Base-by-base conservation (phyloP, 345 rosid species). In the Cardamine occulta region DNA sequence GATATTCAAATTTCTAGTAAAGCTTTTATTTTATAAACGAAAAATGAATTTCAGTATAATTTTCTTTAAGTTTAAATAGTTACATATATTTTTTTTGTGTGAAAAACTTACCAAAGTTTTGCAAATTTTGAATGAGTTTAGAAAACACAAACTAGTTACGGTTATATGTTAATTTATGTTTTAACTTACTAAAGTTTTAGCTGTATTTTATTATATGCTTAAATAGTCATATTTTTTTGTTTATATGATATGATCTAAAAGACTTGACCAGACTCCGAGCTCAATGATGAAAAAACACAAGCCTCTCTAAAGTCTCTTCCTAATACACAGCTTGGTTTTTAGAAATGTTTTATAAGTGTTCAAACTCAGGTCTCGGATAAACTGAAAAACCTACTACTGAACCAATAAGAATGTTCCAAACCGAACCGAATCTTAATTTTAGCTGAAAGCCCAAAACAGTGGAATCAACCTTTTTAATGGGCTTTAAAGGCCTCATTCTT, bases 401-500 rank as follows among this genome's bases (percentile, higher is more conserved):
- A 44, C 49, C 49, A 44, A 5, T 44, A 44, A 44, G 49, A 44
- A 44, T 44, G 18, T 44, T 15, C 49, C 47, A 14, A 13, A 42
- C 17, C 53, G 53, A 47, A 48, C 23, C 53, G 53, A 48, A 17
- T 47, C 9, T 45, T 17, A 45, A 45, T n/a, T n/a, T 5, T 45
- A n/a, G 1, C 21, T n/a, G 9, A 45, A 47, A 13, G 32, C 34
- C 74, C 14, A 39, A 2, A 34, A 3, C 0, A 72, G 51, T 7
- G 0, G 3, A 53, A 40, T 53, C 4, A 64, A 54, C 40, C 2
- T 44, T 74, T 0, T 0, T 31, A 6, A 34, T 66, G 72, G 78
- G 78, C 72, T 66, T 45, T 21, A 42, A 65, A 45, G 57, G 73
- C 74, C 74, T 8, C 19, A 42, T 64, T 62, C 64, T 53, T 68